Evolutionary conservation across 2,329 filamentous ascomycete genomes (phyloP).

Genomic region (Hypomyces rosellus): DNA sequence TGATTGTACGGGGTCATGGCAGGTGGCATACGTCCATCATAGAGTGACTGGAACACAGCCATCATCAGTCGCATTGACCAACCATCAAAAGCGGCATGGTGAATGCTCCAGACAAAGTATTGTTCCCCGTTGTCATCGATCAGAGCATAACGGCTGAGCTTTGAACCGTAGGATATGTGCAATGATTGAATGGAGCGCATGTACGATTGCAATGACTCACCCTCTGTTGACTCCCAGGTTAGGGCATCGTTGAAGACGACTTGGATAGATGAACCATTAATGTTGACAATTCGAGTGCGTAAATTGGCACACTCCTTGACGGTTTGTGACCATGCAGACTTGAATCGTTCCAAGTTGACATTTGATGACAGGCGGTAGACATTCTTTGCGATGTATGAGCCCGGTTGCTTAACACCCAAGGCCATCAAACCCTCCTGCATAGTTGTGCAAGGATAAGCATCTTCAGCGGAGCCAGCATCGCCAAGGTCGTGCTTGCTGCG

Average conservation of each 20-base stretch:
- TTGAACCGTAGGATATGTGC: constrained; percentile 6
- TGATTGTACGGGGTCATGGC: not conserved
- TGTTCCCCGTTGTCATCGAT: not conserved
- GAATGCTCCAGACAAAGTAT: not conserved
- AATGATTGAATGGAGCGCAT: too few species aligned
- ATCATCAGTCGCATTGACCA: constrained; percentile 6
- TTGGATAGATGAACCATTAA: not conserved
- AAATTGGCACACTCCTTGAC: constrained; percentile 8
- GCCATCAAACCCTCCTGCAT: constrained; percentile 21
- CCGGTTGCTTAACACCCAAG: constrained; percentile 23
- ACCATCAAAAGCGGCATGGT: constrained; percentile 15
- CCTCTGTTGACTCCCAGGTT: too few species aligned
- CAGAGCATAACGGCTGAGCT: constrained; percentile 5
- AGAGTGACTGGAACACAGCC: constrained; percentile 7
- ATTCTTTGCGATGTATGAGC: constrained; percentile 27
- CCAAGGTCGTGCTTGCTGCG: too few species aligned
- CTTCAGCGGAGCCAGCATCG: constrained; percentile 4
- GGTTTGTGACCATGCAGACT: constrained; percentile 20
- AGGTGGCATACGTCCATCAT: not conserved
- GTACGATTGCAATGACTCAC: too few species aligned
- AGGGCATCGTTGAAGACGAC: constrained; percentile 4
- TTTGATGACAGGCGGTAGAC: constrained; percentile 12
- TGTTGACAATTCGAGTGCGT: constrained; percentile 5
- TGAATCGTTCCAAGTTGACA: constrained; percentile 15
- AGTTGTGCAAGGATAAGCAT: constrained; percentile 18